These are phyloP conservation scores for Pilobolus umbonatus DNA, from an alignment of 192 early-diverging fungal species.

Conservation along the genomic window DNA sequence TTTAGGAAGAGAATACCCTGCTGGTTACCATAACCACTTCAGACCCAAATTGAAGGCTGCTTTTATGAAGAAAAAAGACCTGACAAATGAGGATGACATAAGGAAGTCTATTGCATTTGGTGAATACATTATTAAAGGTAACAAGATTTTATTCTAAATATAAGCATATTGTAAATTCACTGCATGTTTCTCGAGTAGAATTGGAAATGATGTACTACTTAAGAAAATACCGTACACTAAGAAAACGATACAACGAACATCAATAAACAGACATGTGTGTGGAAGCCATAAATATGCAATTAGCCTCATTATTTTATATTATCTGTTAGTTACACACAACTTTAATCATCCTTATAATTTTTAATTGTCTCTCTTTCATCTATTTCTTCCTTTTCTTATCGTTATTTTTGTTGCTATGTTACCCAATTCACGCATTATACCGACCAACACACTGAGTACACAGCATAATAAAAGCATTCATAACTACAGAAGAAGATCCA, in stretches of 20 bases:
- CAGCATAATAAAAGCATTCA: not conserved
- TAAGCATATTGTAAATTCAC: too few relatives aligned
- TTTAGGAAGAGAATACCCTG: constrained; percentile 42
- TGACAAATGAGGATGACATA: constrained; percentile 33
- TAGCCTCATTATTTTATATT: too few relatives aligned
- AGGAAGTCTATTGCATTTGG: constrained; percentile 31
- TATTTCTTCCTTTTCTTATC: not conserved
- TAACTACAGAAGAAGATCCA: constrained; percentile 3
- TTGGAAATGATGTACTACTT: constrained; percentile 41
- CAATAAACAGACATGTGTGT: not conserved
- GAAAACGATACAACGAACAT: constrained; percentile 26
- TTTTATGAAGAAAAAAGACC: constrained; percentile 38
- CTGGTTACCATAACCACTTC: constrained; percentile 38
- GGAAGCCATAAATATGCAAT: not conserved
- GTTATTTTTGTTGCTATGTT: constrained; percentile 16
- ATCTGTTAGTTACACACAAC: constrained; percentile 2
- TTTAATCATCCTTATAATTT: not conserved
- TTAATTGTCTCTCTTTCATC: not conserved
- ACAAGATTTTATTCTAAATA: too few relatives aligned
- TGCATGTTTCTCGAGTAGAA: constrained; percentile 26
- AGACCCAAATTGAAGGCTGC: constrained; percentile 37
- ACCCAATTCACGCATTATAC: constrained; percentile 22
- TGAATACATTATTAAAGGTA: constrained; percentile 37
- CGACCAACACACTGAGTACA: too few relatives aligned
- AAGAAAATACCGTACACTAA: constrained; percentile 37